phyloP scores from a whole-genome alignment of 352 stramenopile genomes.

The Phytophthora idaei region DNA sequence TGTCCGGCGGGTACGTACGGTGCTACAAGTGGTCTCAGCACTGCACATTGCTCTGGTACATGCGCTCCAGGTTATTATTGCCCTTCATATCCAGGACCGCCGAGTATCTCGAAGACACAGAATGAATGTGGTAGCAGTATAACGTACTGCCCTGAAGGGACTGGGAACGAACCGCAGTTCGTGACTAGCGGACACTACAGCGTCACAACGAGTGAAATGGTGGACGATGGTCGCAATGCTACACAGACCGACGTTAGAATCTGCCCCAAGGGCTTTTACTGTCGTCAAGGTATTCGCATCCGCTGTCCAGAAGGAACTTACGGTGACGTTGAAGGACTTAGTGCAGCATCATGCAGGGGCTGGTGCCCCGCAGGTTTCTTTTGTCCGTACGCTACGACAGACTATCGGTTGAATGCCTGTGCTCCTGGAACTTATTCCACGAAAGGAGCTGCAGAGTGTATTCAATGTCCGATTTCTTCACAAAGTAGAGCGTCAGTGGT shows the following conservation, averaged over 20 bases:
- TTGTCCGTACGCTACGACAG: slow-evolving; percentile 61
- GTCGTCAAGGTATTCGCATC: slow-evolving; percentile 66
- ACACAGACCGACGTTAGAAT: slow-evolving; percentile 54
- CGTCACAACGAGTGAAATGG: slow-evolving; percentile 44
- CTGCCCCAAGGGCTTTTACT: slow-evolving; percentile 76
- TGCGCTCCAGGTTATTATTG: slow-evolving; percentile 77
- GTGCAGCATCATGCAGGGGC: slow-evolving; percentile 51
- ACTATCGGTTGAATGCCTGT: slow-evolving; percentile 53
- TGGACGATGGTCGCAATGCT: slow-evolving; percentile 47
- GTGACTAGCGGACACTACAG: slow-evolving; percentile 63
- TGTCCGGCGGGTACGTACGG: slow-evolving; percentile 83
- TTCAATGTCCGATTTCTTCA: slow-evolving; percentile 41
- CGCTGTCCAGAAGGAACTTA: slow-evolving; percentile 74
- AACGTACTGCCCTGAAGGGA: slow-evolving; percentile 66
- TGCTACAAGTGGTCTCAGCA: slow-evolving; percentile 40
- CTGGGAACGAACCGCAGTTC: slow-evolving; percentile 47
- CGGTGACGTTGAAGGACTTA: slow-evolving; percentile 55
- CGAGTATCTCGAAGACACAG: slow-evolving; percentile 51
- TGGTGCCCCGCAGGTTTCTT: slow-evolving; percentile 75
- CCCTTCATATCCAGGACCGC: slow-evolving; percentile 55
- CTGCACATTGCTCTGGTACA: slow-evolving; percentile 54
- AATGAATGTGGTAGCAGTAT: slow-evolving; percentile 53
- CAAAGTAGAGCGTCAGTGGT: slow-evolving; percentile 30
- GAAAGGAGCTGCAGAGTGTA: slow-evolving; percentile 49
- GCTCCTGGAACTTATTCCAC: slow-evolving; percentile 49